A percentile compares a stretch with the other conserved stretches of the same genome.
phyloP scores from a whole-genome alignment of 176 grass and related monocot species.

The Typha latifolia region DNA sequence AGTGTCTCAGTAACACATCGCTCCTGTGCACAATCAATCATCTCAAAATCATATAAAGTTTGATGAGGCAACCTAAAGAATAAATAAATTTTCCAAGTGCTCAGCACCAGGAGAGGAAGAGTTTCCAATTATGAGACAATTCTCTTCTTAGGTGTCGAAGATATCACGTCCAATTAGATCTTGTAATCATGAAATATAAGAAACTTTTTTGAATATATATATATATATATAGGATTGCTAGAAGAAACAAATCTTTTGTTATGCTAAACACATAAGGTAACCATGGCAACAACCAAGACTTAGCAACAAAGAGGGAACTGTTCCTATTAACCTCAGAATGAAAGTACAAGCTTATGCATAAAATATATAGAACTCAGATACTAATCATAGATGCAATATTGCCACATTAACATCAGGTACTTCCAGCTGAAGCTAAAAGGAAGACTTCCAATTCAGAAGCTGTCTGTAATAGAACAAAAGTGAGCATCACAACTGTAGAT shows the following conservation, averaged over 20 bases:
- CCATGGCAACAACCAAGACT: too few relatives aligned
- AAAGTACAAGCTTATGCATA: too few relatives aligned
- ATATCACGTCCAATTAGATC: not conserved
- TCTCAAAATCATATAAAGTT: not conserved
- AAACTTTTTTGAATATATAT: not conserved
- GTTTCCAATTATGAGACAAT: not conserved
- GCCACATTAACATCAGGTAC: not conserved
- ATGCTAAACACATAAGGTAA: too few relatives aligned
- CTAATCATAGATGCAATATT: too few relatives aligned
- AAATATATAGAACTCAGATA: too few relatives aligned
- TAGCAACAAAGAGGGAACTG: too few relatives aligned
- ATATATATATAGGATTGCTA: too few relatives aligned
- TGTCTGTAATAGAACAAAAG: not conserved
- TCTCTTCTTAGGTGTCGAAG: not conserved
- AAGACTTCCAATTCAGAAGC: not conserved
- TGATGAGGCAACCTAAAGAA: not conserved
- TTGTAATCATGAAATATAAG: not conserved
- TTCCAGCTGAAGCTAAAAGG: not conserved
- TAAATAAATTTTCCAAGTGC: not conserved
- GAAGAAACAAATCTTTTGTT: too few relatives aligned
- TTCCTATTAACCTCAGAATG: too few relatives aligned
- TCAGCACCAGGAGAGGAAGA: not conserved
- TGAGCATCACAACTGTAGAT: not conserved
- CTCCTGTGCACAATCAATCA: constrained; percentile 39
- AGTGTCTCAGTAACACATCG: constrained; percentile 47